Base-by-base conservation (phyloP, 208 protist species). In the Borovskyia barvae region DNA sequence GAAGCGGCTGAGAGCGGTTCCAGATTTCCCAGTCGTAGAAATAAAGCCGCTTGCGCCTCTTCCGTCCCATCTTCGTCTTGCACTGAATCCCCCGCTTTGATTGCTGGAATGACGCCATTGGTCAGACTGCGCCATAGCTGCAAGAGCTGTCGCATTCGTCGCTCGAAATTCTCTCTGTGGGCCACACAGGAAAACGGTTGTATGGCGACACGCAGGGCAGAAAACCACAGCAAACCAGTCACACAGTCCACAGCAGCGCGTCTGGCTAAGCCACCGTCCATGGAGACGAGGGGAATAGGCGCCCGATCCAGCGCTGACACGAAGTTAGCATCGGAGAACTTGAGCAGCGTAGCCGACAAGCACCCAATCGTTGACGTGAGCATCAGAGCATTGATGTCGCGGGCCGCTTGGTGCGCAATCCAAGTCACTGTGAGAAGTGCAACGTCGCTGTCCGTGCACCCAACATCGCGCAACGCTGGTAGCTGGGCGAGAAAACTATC, bases 291-390 rank as follows among this genome's bases (percentile, higher is more conserved):
- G 11, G 67, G 59, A 36, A 74, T 67, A 0, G 61, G 53, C 5
- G 53, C 65, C 5, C 71, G 57, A 17, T 77, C 67, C 24, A 92
- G n/a, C 6, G 62, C 77, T 6, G 42, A 40, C 17, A 85, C 37
- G 56, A 92, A 84, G 32, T 64, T 54, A 0, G 37, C 56, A 42
- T 83, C 75, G 28, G 61, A 42, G 35, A 80, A 82, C 19, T 48
- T 72, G 40, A 74, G 68, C 20, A 92, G 43, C 7, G 76, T 72
- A 37, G 68, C 60, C 3, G 41, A 32, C 22, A 84, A 30, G 45
- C 55, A 59, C 11, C 71, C 71, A 12, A 82, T 19, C 6, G 58
- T 77, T 28, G 59, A 76, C 33, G n/a, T 54, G 33, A 43, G 22
- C 2, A 75, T n/a, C 35, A 82, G 49, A 3, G 45, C 43, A n/a